phyloP scores from a whole-genome alignment of 2,329 filamentous ascomycete species.

The Endoconidiophora laricicola region DNA sequence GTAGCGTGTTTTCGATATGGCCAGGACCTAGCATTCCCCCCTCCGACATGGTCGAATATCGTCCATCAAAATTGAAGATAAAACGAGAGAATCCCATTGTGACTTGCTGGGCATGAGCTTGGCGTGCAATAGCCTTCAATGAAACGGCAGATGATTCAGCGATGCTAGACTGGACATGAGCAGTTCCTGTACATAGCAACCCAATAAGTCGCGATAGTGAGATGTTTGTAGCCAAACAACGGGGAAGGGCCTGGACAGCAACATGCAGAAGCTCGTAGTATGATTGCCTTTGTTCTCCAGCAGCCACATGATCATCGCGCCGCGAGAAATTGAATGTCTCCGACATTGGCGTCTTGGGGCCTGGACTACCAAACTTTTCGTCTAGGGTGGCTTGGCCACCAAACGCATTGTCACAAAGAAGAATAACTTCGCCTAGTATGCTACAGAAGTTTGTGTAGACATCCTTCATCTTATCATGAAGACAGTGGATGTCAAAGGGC shows the following conservation, averaged over 20 bases:
- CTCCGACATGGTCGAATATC: conserved; percentile 95
- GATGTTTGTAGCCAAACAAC: conserved; percentile 82
- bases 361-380: conserved; percentile 73
- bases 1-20: conserved; percentile 87
- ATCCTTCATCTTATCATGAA: conserved; percentile 64
- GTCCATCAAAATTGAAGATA: conserved; percentile 96
- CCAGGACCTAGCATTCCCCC: conserved; percentile 87
- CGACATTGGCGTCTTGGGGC: conserved; percentile 85
- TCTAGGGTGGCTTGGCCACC: conserved; percentile 89
- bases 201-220: conserved; percentile 91
- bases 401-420: conserved; percentile 93
- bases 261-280: conserved; percentile 95
- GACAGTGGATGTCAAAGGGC: conserved; percentile 34
- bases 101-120: conserved; percentile 85
- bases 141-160: conserved; percentile 84
- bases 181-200: conserved; percentile 86
- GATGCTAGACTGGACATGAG: conserved; percentile 85
- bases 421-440: conserved; percentile 86
- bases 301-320: conserved; percentile 58
- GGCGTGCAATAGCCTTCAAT: conserved; percentile 83
- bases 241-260: conserved; percentile 82
- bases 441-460: conserved; percentile 88
- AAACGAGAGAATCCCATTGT: conserved; percentile 93
- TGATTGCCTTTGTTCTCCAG: conserved; percentile 71
- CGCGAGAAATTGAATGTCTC: conserved; percentile 85